A percentile compares a stretch with the other conserved stretches of the same genome.
Evolutionary conservation across 129 eudicot genomes (phyloP).

Genomic region (Artemisia argyi): DNA sequence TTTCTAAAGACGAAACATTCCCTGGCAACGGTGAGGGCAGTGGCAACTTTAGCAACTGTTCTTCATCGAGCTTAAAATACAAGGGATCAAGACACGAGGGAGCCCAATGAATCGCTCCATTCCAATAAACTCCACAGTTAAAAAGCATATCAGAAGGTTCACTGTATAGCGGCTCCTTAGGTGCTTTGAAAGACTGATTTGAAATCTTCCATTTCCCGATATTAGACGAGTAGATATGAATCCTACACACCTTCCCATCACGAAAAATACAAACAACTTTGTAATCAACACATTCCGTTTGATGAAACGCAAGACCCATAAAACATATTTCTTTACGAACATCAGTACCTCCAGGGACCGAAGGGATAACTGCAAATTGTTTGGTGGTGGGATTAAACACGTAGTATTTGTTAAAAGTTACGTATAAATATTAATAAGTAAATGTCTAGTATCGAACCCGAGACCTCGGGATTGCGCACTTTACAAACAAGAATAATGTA

Average conservation of each 20-base stretch:
- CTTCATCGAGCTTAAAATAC: slow-evolving; percentile 28
- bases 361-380: not conserved
- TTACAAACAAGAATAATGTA: too few species aligned
- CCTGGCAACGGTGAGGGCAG: slow-evolving; percentile 12
- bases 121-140: slow-evolving; percentile 29
- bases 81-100: not conserved
- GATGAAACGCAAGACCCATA: slow-evolving; percentile 17
- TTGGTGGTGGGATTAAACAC: slow-evolving; percentile 6
- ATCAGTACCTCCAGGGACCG: not conserved
- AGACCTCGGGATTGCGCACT: too few species aligned
- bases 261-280: slow-evolving; percentile 7
- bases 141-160: not conserved
- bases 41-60: slow-evolving; percentile 13
- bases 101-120: slow-evolving; percentile 35
- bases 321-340: slow-evolving; percentile 1
- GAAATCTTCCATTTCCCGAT: slow-evolving; percentile 29
- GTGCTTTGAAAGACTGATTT: slow-evolving; percentile 8
- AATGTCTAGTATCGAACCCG: too few species aligned
- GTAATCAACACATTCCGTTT: slow-evolving; percentile 6
- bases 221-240: slow-evolving; percentile 32
- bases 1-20: not conserved
- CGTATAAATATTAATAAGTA: too few species aligned
- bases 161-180: not conserved
- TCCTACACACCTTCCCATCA: not conserved
- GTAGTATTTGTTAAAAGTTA: too few species aligned